These are phyloP conservation scores for Camelina laxa DNA, from an alignment of 345 rosid genomes.

Conservation along the genomic window DNA sequence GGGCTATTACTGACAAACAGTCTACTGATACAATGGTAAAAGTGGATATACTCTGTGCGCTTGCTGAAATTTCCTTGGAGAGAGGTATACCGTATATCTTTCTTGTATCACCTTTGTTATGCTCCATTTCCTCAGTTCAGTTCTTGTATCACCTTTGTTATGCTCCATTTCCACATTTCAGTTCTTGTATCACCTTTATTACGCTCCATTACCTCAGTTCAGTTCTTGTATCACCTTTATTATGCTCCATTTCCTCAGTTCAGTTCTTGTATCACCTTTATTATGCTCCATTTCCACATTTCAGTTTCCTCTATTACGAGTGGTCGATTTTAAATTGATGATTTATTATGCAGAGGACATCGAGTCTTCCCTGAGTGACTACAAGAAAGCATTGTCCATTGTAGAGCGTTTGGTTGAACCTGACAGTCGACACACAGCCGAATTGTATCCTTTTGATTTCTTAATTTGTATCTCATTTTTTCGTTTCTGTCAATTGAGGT, in stretches of 20 bases:
- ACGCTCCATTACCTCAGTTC: no score
- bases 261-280: slow-evolving; percentile 11
- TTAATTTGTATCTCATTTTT: background rate
- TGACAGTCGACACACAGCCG: slow-evolving; percentile 82
- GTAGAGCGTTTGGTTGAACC: slow-evolving; percentile 83
- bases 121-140: no score
- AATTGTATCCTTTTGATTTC: slow-evolving; percentile 76
- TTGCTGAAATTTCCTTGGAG: slow-evolving; percentile 89
- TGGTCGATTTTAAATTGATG: slow-evolving; percentile 16
- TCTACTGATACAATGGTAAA: slow-evolving; percentile 71
- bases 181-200: background rate
- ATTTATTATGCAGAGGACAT: slow-evolving; percentile 71
- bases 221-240: slow-evolving; percentile 3
- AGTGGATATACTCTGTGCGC: slow-evolving; percentile 78
- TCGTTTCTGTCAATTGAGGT: background rate
- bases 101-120: slow-evolving; percentile 2
- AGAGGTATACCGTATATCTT: slow-evolving; percentile 72
- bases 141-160: no score
- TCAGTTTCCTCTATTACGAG: background rate
- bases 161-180: slow-evolving; percentile 14
- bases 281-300: background rate
- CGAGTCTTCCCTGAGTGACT: slow-evolving; percentile 88
- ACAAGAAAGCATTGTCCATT: slow-evolving; percentile 71
- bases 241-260: background rate
- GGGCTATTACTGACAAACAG: slow-evolving; percentile 80